A percentile compares a stretch with the other conserved stretches of the same genome.
phyloP scores from a whole-genome alignment of 2,329 filamentous ascomycete species.

The Mollisia scopiformis region DNA sequence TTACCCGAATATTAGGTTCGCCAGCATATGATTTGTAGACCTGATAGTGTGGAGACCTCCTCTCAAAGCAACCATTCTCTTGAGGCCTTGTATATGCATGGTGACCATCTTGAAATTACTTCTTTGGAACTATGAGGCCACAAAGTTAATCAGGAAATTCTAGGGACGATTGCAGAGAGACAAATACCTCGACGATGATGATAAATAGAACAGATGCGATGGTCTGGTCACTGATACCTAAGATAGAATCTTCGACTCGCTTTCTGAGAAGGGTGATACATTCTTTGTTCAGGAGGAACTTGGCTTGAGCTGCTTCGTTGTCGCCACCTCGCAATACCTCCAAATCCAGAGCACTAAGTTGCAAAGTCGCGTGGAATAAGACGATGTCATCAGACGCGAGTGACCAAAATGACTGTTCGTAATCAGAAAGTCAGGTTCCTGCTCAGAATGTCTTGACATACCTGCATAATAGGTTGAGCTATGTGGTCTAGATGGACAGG shows the following conservation, averaged over 20 bases:
- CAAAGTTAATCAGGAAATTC: background rate
- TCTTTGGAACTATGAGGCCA: slow-evolving; percentile 5
- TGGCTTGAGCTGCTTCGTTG: background rate
- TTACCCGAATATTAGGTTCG: slow-evolving; percentile 15
- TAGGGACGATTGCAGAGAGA: no score
- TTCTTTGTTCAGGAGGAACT: slow-evolving; percentile 10
- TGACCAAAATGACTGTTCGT: slow-evolving; percentile 6
- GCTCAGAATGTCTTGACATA: background rate
- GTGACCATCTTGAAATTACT: slow-evolving; percentile 11
- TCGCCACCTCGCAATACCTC: background rate
- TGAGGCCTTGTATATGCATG: slow-evolving; percentile 13
- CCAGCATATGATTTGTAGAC: slow-evolving; percentile 6
- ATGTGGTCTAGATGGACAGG: slow-evolving; percentile 5
- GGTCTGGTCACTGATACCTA: slow-evolving; percentile 9
- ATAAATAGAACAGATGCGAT: slow-evolving; percentile 6
- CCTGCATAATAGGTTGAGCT: slow-evolving; percentile 1
- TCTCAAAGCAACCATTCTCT: slow-evolving; percentile 11
- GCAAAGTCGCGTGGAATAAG: slow-evolving; percentile 12
- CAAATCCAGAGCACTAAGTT: slow-evolving; percentile 12
- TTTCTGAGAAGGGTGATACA: slow-evolving; percentile 11
- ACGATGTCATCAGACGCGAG: slow-evolving; percentile 6
- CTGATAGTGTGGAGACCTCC: slow-evolving; percentile 14
- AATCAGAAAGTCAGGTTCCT: background rate
- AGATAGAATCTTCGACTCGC: slow-evolving; percentile 5
- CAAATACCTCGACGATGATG: slow-evolving; percentile 10